Evolutionary conservation across 164 flowering plant genomes (phyloP), one percentile per base, ranked within the genome.

Genomic region (Berberis vulgaris): DNA sequence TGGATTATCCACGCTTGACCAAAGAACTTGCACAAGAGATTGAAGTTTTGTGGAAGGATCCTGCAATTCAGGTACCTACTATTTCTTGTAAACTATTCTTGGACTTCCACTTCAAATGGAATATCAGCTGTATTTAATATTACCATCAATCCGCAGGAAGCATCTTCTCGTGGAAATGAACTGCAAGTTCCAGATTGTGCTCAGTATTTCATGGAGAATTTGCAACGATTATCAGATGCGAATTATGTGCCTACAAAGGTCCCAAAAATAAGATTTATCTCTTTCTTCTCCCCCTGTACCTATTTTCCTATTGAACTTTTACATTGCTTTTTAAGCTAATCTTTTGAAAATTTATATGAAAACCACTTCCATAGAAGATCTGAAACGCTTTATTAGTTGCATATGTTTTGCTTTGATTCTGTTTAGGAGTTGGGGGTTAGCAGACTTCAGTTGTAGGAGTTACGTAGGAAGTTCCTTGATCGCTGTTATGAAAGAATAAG

Each of bases 151-250:
- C 64, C 26, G 78, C 72, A 94, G 99, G 97, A 89, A 82, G 86
- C 96, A 1, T 84, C 68, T 74, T 68, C 78, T 61, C 93, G 84
- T 69, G 87, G 95, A 52, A 85, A 85, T 83, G 96, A 89, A 70
- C 86, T 94, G 62, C 99, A 91, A 80, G 83, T 94, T 74, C 99
- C 99, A 56, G 99, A 94, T 54, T 94, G 96, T 73, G 77, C 96
- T 38, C 69, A 76, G 54, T 94, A 89, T 79, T 89, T 91, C 71
- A 91, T 94, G 97, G 96, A 87, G 55, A 89, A 88, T 70, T 73
- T 91, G 78, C 82, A 84, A 59, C 80, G 97, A 73, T 70, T 94
- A 68, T 78, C 97, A 41, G 94, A 87, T 60, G 59, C 65, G 57
- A 78, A 85, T 79, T 94, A 94, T 74, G 67, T 89, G 69, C 99